Evolutionary conservation across 768 basidiomycete species (phyloP).

Genomic region (Leucosporidium creatinivorum): DNA sequence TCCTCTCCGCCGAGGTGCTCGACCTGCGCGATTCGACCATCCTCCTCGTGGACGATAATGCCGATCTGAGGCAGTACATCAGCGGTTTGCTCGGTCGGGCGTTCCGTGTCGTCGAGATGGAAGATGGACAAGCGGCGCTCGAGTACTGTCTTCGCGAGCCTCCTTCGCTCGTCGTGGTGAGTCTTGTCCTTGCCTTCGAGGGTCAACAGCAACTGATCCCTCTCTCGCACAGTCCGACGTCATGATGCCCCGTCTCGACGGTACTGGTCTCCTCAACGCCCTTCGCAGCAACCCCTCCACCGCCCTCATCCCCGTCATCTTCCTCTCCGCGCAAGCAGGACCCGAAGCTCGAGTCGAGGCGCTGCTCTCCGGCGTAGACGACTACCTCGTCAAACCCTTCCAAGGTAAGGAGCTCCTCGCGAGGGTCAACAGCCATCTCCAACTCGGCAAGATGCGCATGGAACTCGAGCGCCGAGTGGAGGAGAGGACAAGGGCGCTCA

Average conservation of each 20-base stretch:
- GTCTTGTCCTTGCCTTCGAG: too few species aligned
- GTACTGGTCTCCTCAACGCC: constrained; percentile 16
- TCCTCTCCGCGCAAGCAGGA: constrained; percentile 28
- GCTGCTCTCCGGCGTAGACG: constrained; percentile 26
- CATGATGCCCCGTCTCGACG: constrained; percentile 13
- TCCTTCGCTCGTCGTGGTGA: constrained; percentile 16
- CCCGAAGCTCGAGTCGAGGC: constrained; percentile 26
- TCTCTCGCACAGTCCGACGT: constrained; percentile 11
- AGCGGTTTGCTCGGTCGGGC: constrained; percentile 7
- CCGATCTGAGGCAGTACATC: constrained; percentile 26
- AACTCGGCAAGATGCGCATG: constrained; percentile 26
- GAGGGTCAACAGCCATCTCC: constrained; percentile 22
- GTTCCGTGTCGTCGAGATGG: constrained; percentile 25
- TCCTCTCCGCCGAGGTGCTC: constrained; percentile 13
- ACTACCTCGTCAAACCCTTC: constrained; percentile 34
- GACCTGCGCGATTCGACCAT: constrained; percentile 21
- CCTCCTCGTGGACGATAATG: constrained; percentile 28
- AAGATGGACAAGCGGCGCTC: constrained; percentile 20
- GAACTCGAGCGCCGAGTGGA: constrained; percentile 22
- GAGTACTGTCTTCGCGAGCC: constrained; percentile 11
- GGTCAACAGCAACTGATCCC: too few species aligned
- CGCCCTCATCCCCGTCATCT: constrained; percentile 23
- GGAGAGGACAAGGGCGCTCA: constrained; percentile 27
- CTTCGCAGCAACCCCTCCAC: constrained; percentile 16
- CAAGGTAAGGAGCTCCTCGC: constrained; percentile 28